phyloP scores from a whole-genome alignment of 768 basidiomycete genomes.

The Mycena sanguinolenta region DNA sequence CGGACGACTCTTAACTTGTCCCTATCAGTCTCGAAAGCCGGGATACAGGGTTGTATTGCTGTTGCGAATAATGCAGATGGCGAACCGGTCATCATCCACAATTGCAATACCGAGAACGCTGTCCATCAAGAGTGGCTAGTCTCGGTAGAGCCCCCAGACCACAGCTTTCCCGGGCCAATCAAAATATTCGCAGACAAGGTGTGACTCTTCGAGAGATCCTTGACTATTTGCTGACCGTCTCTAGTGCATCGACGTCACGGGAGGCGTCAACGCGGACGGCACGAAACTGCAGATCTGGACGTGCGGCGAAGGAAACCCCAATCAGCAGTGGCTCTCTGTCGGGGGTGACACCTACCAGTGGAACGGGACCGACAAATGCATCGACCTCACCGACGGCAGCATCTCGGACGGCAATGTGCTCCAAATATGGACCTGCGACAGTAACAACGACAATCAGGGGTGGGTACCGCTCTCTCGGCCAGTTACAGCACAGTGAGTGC shows the following conservation, averaged over 20 bases:
- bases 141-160: background rate
- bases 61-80: background rate
- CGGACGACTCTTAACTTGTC: background rate
- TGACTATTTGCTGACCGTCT: background rate
- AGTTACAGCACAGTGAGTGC: background rate
- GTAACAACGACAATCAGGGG: background rate
- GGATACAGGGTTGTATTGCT: conserved; percentile 1
- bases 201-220: background rate
- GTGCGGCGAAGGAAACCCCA: background rate
- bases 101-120: background rate
- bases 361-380: background rate
- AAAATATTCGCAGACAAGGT: background rate
- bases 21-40: background rate
- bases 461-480: background rate
- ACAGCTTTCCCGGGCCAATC: background rate
- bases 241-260: background rate
- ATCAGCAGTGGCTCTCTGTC: background rate
- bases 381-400: background rate
- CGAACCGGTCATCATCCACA: conserved; percentile 2
- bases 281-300: background rate
- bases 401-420: background rate
- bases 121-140: background rate
- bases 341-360: background rate
- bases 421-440: background rate
- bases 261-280: background rate